Conservation (phyloP, 2,329 filamentous ascomycete genomes). For the Neofusicoccum laricinum region DNA sequence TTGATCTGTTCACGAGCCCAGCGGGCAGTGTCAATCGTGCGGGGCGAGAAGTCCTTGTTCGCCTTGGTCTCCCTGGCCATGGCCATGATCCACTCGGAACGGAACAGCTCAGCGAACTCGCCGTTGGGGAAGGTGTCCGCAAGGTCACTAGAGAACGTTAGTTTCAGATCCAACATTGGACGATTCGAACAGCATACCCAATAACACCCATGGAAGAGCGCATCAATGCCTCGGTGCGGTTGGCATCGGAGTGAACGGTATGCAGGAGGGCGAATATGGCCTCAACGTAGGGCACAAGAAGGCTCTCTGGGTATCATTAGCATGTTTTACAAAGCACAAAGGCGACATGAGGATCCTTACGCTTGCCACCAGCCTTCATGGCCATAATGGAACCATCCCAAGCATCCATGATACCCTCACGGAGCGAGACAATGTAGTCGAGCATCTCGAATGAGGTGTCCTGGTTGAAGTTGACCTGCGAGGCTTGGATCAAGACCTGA, state of each 20-base stretch:
- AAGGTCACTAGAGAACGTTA: conserved; percentile 67
- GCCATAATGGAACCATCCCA: conserved; percentile 97
- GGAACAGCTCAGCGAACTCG: conserved; percentile 80
- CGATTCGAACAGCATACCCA: conserved; percentile 60
- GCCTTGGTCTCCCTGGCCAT: conserved; percentile 91
- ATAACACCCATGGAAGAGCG: conserved; percentile 96
- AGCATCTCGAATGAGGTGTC: conserved; percentile 93
- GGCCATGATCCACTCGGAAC: conserved; percentile 81
- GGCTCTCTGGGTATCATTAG: conserved; percentile 45
- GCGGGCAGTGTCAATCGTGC: conserved; percentile 90
- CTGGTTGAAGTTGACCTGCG: conserved; percentile 71
- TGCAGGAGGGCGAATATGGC: conserved; percentile 86
- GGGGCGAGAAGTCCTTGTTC: conserved; percentile 79
- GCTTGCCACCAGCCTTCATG: conserved; percentile 79
- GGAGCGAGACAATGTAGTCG: conserved; percentile 90
- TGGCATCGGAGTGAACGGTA: conserved; percentile 74
- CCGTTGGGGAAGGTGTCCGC: conserved; percentile 91
- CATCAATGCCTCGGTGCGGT: conserved; percentile 88
- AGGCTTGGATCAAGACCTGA: conserved; percentile 89
- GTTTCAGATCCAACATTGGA: conserved; percentile 17
- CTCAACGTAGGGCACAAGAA: conserved; percentile 74
- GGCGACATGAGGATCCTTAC: background rate
- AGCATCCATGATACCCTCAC: conserved; percentile 98
- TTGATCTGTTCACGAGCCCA: conserved; percentile 98
- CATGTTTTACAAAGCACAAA: background rate